Evolutionary conservation across 306 rosid species (phyloP), one percentile per base, ranked within the genome.

Genomic region (Prunus dulcis): DNA sequence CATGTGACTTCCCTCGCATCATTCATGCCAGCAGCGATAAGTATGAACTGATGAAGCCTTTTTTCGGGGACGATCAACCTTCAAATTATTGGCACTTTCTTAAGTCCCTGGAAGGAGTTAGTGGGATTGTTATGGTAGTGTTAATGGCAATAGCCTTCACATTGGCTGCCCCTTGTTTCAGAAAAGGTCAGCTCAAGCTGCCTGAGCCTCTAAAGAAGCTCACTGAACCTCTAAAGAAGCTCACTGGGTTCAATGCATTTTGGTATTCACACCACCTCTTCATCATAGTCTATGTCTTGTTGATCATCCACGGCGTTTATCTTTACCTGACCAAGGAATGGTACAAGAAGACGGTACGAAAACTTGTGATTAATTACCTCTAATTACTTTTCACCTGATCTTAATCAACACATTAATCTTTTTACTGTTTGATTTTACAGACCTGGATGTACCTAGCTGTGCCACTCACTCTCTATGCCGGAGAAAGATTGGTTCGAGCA

Each of bases 261-360:
- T 89, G 93, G 93, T 89, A 89, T 75, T 87, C 90, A 22, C 93
- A 89, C 65, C 93, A 89, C 85, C 85, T 89, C 71, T 89, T 89
- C 81, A 49, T 89, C 70, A 34, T 87, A 80, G 93, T 89, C 69
- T 89, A 89, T 67, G 43, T 80, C 61, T 49, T 86, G 70, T 80
- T 89, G 74, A 74, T 89, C 76, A 76, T 89, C 55, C 93, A 89
- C 70, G 93, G 93, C 47, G 41, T 76, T 76, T 75, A 84, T 71
- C 87, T 89, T 63, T 89, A 82, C 87, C 73, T 85, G 82, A 51
- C 80, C 18, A 78, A 82, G 82, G 82, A 89, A 47, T 89, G 88
- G 90, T 71, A 89, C 84, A 74, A 87, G 83, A 87, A 85, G 84
- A 89, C 93, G 88, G 91, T 89, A 57, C 80, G 89, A 68, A 76